phyloP scores from a whole-genome alignment of 306 rosid species.

The Trifolium pratense region DNA sequence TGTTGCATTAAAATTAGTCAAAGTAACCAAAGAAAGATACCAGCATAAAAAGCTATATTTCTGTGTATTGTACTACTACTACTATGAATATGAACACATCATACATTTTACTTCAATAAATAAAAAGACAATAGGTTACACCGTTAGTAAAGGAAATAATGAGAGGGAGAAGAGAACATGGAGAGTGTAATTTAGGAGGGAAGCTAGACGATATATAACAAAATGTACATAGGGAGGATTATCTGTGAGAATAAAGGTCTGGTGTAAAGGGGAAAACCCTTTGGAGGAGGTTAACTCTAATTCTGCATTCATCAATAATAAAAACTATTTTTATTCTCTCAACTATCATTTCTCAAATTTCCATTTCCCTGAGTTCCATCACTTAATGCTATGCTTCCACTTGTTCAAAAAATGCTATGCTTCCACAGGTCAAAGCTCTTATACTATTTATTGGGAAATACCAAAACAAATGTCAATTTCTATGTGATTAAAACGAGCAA shows the following conservation, averaged over 20 bases:
- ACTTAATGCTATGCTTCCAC: neutral
- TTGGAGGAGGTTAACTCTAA: neutral
- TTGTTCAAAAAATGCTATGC: neutral
- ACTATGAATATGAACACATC: no score
- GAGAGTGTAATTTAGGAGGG: no score
- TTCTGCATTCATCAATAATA: neutral
- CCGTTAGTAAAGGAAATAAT: neutral
- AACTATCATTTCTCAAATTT: no score
- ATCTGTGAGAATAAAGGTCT: neutral
- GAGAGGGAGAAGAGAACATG: no score
- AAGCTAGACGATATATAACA: no score
- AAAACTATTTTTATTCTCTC: neutral
- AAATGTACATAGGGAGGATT: neutral
- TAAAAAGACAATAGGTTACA: neutral
- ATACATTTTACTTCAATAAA: no score
- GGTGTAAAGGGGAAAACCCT: neutral
- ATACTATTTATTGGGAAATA: neutral
- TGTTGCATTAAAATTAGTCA: constrained; percentile 15
- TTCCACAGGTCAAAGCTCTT: neutral
- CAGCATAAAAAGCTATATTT: constrained; percentile 2
- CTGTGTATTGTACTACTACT: neutral
- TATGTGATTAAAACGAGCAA: neutral
- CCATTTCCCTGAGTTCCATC: no score
- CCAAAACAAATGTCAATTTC: neutral
- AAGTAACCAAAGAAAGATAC: constrained; percentile 22